These are phyloP conservation scores for Ambrosia artemisiifolia DNA, from an alignment of 129 eudicot genomes.

Conservation along the genomic window DNA sequence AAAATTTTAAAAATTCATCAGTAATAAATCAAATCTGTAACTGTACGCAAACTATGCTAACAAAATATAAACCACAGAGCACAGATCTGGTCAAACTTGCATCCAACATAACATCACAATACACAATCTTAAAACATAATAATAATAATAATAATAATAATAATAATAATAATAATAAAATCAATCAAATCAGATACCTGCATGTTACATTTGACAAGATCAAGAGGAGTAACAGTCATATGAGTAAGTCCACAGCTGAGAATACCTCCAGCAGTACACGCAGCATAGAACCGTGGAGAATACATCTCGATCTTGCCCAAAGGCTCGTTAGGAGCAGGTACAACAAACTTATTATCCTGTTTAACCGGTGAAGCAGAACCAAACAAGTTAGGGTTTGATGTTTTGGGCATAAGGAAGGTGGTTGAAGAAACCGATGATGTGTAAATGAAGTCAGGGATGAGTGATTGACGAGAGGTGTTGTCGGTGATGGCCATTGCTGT, in stretches of 20 bases:
- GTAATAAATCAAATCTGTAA: background rate
- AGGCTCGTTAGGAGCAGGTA: conserved; percentile 71
- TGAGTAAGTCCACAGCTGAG: conserved; percentile 91
- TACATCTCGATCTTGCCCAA: conserved; percentile 76
- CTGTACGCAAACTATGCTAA: background rate
- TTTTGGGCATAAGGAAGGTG: conserved; percentile 14
- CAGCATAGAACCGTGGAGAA: conserved; percentile 73
- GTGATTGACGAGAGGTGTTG: conserved; percentile 40
- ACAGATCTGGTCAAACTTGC: conserved; percentile 13
- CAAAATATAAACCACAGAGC: background rate
- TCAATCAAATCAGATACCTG: conserved; percentile 31
- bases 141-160: too few species aligned
- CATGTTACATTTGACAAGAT: conserved; percentile 93
- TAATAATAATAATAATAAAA: background rate
- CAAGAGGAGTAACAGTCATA: conserved; percentile 89
- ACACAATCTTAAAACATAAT: background rate
- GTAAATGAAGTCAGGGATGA: conserved; percentile 65
- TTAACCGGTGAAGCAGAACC: conserved; percentile 29
- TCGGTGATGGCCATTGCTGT: conserved; percentile 35
- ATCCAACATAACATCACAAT: background rate
- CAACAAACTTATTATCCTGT: conserved; percentile 34
- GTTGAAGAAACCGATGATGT: conserved; percentile 38
- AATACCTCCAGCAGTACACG: conserved; percentile 82
- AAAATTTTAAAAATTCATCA: too few species aligned
- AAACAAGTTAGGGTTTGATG: conserved; percentile 20